These are phyloP conservation scores for Huntiella moniliformis DNA, from an alignment of 2,329 filamentous ascomycete species.

Conservation along the genomic window DNA sequence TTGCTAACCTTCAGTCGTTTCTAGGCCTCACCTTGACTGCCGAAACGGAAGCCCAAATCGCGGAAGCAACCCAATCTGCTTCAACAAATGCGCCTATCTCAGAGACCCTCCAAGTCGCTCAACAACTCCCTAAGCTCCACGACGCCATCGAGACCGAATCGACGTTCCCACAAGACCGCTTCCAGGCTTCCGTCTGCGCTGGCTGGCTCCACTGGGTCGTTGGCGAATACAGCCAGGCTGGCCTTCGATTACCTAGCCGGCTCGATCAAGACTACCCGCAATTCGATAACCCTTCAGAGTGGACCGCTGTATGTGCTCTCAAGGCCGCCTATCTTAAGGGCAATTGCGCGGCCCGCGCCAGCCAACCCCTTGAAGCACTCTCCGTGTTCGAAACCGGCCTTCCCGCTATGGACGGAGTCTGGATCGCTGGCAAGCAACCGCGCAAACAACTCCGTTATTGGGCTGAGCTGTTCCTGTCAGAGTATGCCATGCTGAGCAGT, in stretches of 20 bases:
- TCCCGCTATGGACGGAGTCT: slow-evolving; percentile 38
- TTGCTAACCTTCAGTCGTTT: slow-evolving; percentile 11
- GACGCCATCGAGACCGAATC: slow-evolving; percentile 40
- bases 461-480: slow-evolving; percentile 60
- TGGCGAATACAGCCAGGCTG: slow-evolving; percentile 46
- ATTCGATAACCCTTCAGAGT: slow-evolving; percentile 42
- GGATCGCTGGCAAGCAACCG: slow-evolving; percentile 27
- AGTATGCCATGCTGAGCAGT: slow-evolving; percentile 52
- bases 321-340: slow-evolving; percentile 66
- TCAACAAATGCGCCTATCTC: slow-evolving; percentile 27
- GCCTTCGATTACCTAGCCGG: slow-evolving; percentile 42
- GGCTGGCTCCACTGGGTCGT: slow-evolving; percentile 72
- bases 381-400: slow-evolving; percentile 47
- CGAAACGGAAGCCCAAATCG: slow-evolving; percentile 47
- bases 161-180: slow-evolving; percentile 35
- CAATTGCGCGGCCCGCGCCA: slow-evolving; percentile 34
- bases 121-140: slow-evolving; percentile 31
- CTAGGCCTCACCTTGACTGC: slow-evolving; percentile 52
- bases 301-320: slow-evolving; percentile 66
- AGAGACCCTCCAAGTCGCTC: slow-evolving; percentile 26
- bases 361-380: slow-evolving; percentile 38
- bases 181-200: slow-evolving; percentile 67
- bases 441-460: slow-evolving; percentile 54
- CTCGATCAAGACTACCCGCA: slow-evolving; percentile 36
- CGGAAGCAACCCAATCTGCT: slow-evolving; percentile 27